These are phyloP conservation scores for Trypanosoma congolense DNA, from an alignment of 208 protist species.

Conservation along the genomic window DNA sequence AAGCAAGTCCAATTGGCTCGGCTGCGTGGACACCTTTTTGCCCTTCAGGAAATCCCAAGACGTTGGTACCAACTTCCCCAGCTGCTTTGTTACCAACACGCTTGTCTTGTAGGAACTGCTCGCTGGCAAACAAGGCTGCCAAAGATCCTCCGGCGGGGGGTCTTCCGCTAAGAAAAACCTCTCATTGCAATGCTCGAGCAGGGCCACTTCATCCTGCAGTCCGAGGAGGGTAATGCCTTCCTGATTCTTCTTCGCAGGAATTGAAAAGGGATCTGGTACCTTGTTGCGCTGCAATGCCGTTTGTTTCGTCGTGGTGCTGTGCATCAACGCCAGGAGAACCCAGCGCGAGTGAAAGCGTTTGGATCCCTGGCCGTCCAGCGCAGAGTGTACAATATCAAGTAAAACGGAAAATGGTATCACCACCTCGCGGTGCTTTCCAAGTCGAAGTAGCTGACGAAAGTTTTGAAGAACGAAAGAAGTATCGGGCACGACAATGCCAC, in stretches of 20 bases:
- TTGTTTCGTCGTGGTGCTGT: constrained; percentile 28
- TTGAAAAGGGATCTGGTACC: constrained; percentile 12
- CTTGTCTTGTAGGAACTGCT: constrained; percentile 3
- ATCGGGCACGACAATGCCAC: constrained; percentile 75
- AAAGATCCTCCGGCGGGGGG: constrained; percentile 1
- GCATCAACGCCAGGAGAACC: constrained; percentile 56
- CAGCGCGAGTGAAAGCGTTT: constrained; percentile 59
- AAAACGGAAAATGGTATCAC: constrained; percentile 72
- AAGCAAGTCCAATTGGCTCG: constrained; percentile 27
- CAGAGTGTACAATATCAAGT: constrained; percentile 42
- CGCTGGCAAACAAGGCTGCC: not conserved
- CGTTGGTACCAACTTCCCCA: constrained; percentile 29
- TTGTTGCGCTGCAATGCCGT: not conserved
- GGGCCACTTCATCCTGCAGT: constrained; percentile 68
- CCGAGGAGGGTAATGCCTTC: constrained; percentile 70
- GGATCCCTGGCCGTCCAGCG: constrained; percentile 30
- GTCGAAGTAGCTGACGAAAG: constrained; percentile 58
- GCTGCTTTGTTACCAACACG: constrained; percentile 53
- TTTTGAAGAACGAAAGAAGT: constrained; percentile 36
- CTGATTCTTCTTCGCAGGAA: constrained; percentile 11
- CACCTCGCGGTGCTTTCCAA: constrained; percentile 67
- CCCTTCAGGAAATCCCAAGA: not conserved
- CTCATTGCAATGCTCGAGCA: constrained; percentile 55
- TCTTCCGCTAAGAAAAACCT: constrained; percentile 35
- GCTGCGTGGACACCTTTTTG: not conserved